Evolutionary conservation across 495 filamentous ascomycete species (phyloP).

Genomic region (Penicillium pulvis): DNA sequence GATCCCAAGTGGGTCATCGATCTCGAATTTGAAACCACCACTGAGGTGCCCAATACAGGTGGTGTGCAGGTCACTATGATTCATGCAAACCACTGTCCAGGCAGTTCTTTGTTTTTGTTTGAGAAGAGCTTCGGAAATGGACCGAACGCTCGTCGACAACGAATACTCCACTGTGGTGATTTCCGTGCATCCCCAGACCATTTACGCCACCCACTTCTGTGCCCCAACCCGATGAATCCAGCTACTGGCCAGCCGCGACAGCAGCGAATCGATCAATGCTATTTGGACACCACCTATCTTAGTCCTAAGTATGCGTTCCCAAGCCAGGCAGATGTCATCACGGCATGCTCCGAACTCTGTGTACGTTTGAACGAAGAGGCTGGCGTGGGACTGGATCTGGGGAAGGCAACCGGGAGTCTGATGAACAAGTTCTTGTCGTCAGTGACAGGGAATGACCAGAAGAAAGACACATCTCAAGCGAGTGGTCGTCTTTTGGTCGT

Average conservation of each 20-base stretch:
- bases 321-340: constrained; percentile 80
- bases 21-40: constrained; percentile 80
- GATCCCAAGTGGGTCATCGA: constrained; percentile 83
- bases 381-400: constrained; percentile 51
- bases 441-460: constrained; percentile 15
- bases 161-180: constrained; percentile 93
- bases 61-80: constrained; percentile 91
- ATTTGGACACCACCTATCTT: constrained; percentile 96
- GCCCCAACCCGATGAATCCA: constrained; percentile 69
- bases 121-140: constrained; percentile 70
- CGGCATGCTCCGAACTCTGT: constrained; percentile 88
- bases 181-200: constrained; percentile 91
- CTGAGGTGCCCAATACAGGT: constrained; percentile 75
- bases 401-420: constrained; percentile 43
- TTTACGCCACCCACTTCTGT: constrained; percentile 77
- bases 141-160: constrained; percentile 60
- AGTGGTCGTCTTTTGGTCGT: constrained; percentile 81
- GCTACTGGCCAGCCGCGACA: constrained; percentile 69
- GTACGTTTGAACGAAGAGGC: constrained; percentile 62
- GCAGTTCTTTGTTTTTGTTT: constrained; percentile 91
- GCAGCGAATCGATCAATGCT: constrained; percentile 91
- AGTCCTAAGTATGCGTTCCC: constrained; percentile 96
- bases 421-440: constrained; percentile 64
- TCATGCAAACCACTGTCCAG: constrained; percentile 95
- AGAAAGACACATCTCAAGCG: constrained; percentile 12